These are phyloP conservation scores for Ascodesmis nigricans DNA, from an alignment of 495 filamentous ascomycete genomes.

Conservation along the genomic window DNA sequence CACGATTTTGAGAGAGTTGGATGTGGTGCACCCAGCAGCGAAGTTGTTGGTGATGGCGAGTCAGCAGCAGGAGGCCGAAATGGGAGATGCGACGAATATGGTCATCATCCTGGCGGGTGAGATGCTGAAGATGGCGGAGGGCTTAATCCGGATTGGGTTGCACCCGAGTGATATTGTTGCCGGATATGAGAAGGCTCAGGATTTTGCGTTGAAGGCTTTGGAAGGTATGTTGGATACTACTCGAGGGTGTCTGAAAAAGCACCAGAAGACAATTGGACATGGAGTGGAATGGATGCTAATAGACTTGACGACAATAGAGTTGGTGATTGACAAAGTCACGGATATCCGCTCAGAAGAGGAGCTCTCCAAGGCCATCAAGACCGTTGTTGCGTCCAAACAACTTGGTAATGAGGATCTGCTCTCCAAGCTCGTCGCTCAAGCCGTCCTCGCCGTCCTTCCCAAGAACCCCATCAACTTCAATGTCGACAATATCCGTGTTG, in stretches of 20 bases:
- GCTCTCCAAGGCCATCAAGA: conserved; percentile 84
- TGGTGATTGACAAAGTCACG: conserved; percentile 75
- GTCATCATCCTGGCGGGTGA: conserved; percentile 93
- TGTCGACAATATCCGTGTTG: conserved; percentile 95
- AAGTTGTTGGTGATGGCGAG: conserved; percentile 98
- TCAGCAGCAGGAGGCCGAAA: conserved; percentile 97
- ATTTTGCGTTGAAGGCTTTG: conserved; percentile 60
- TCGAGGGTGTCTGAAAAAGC: not conserved
- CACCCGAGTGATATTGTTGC: conserved; percentile 91
- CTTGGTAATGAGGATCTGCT: conserved; percentile 76
- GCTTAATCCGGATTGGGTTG: conserved; percentile 79
- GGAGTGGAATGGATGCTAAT: conserved; percentile 3
- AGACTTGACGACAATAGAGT: conserved; percentile 28
- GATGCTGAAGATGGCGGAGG: conserved; percentile 90
- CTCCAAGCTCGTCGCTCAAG: conserved; percentile 71
- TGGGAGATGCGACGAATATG: conserved; percentile 96
- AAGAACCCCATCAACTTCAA: conserved; percentile 98
- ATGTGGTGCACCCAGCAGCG: conserved; percentile 94
- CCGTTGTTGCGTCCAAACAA: conserved; percentile 92
- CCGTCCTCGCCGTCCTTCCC: conserved; percentile 78
- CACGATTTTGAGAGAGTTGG: conserved; percentile 88
- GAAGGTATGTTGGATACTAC: conserved; percentile 33
- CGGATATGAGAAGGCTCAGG: conserved; percentile 86
- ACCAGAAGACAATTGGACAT: not conserved
- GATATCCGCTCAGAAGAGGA: conserved; percentile 58